These are phyloP conservation scores for Rhazya stricta DNA, from an alignment of 257 asterid genomes.

Conservation along the genomic window DNA sequence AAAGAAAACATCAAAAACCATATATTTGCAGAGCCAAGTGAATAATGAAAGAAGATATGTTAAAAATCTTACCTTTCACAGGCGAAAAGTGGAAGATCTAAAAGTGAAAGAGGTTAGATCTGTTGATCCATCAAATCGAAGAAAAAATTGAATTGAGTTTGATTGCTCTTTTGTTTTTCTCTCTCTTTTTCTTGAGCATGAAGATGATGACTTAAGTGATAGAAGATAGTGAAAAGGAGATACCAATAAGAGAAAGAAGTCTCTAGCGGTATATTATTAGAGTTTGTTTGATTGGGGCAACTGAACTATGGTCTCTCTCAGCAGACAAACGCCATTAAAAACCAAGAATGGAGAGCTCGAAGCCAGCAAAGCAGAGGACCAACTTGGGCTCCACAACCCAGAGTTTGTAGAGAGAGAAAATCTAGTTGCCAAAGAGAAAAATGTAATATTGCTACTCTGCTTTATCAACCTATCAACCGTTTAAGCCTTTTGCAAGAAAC, in stretches of 20 bases:
- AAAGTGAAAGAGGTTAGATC: conserved; percentile 53
- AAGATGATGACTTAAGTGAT: conserved; percentile 27
- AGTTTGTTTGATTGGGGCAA: conserved; percentile 46
- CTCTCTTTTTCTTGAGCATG: conserved; percentile 23
- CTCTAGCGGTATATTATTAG: not conserved
- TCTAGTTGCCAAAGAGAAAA: not conserved
- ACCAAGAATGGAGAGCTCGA: conserved; percentile 68
- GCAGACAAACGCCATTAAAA: conserved; percentile 82
- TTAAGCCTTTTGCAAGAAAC: not conserved
- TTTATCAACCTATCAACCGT: not conserved
- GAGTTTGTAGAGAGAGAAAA: conserved; percentile 7
- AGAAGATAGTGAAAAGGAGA: conserved; percentile 17
- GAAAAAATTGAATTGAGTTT: conserved; percentile 21
- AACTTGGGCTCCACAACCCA: conserved; percentile 54
- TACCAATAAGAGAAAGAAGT: conserved; percentile 10
- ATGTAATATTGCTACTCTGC: not conserved
- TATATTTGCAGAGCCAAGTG: not conserved
- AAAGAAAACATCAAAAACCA: conserved; percentile 10
- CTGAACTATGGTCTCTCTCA: conserved; percentile 52
- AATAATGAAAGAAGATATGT: conserved; percentile 4
- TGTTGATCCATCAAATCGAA: conserved; percentile 55
- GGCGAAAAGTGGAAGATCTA: conserved; percentile 45
- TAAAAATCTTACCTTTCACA: conserved; percentile 34
- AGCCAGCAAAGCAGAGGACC: conserved; percentile 78
- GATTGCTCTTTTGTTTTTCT: not conserved